Conservation (phyloP, 768 basidiomycete genomes). For the Rhodosporidiobolus sp. region DNA sequence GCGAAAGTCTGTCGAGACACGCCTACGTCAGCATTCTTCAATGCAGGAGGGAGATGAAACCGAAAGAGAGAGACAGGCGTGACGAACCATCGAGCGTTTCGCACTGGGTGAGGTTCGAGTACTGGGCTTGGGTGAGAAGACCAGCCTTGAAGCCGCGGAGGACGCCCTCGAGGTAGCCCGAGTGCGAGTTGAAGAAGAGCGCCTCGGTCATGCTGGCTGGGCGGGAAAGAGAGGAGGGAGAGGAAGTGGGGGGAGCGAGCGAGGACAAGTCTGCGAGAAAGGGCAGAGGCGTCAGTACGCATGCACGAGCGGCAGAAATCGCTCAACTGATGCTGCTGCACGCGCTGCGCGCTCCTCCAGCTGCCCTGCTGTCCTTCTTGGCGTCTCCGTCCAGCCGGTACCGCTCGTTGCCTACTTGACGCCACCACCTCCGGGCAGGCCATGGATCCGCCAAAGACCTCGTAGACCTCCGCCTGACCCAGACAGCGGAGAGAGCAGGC, state of each 20-base stretch:
- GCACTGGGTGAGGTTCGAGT: slow-evolving; percentile 91
- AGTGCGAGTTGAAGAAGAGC: slow-evolving; percentile 50
- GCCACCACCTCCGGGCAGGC: too few relatives aligned
- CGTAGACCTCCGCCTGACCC: too few relatives aligned
- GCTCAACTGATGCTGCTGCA: too few relatives aligned
- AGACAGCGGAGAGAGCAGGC: too few relatives aligned
- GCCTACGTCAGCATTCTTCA: not conserved
- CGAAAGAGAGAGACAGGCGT: not conserved
- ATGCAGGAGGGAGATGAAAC: not conserved
- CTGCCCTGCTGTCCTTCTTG: too few relatives aligned
- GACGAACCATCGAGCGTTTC: slow-evolving; percentile 86
- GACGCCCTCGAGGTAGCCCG: slow-evolving; percentile 53
- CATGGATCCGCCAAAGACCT: too few relatives aligned
- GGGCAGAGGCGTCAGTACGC: not conserved
- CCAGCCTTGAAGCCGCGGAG: slow-evolving; percentile 86
- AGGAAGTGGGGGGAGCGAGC: not conserved
- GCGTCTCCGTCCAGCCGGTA: too few relatives aligned
- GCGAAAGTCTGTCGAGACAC: slow-evolving; percentile 69
- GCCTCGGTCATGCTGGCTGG: slow-evolving; percentile 46
- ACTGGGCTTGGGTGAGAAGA: slow-evolving; percentile 81
- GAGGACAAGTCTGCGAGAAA: not conserved
- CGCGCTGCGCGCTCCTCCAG: too few relatives aligned
- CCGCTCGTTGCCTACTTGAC: too few relatives aligned
- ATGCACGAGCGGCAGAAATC: too few relatives aligned
- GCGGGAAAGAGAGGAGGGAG: not conserved